Conservation (phyloP, 495 filamentous ascomycete species). For the Cercophora scortea region DNA sequence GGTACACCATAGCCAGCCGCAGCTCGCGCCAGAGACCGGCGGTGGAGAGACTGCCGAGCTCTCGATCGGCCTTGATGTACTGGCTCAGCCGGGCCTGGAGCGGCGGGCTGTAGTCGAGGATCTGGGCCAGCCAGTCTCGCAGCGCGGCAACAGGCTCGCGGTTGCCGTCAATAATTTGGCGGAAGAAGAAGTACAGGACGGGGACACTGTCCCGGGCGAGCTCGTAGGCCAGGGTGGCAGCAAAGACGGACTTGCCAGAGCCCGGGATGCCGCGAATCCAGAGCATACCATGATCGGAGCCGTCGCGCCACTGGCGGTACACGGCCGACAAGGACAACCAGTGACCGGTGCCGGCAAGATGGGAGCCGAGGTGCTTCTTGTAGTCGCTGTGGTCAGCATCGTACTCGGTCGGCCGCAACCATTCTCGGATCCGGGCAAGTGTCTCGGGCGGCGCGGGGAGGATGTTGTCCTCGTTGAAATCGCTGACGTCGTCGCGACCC, state of each 20-base stretch:
- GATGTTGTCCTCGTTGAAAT: slow-evolving; percentile 24
- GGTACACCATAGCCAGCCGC: slow-evolving; percentile 14
- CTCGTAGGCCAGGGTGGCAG: slow-evolving; percentile 26
- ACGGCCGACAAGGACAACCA: slow-evolving; percentile 31
- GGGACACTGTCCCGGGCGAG: slow-evolving; percentile 24
- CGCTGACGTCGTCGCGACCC: slow-evolving; percentile 18
- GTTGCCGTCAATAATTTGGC: slow-evolving; percentile 44
- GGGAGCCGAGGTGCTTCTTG: slow-evolving; percentile 30
- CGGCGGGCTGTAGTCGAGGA: slow-evolving; percentile 33
- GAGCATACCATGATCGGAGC: slow-evolving; percentile 25
- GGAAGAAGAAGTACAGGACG: slow-evolving; percentile 49
- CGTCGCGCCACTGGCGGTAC: slow-evolving; percentile 36
- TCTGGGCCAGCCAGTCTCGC: slow-evolving; percentile 40
- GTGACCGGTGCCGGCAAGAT: slow-evolving; percentile 34
- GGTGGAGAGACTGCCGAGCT: slow-evolving; percentile 10
- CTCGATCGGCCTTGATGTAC: slow-evolving; percentile 5
- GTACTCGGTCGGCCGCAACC: slow-evolving; percentile 34
- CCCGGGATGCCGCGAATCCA: slow-evolving; percentile 48
- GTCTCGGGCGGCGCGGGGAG: slow-evolving; percentile 15
- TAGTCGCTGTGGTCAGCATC: slow-evolving; percentile 18
- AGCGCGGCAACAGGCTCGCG: slow-evolving; percentile 29
- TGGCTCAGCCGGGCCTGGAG: slow-evolving; percentile 30
- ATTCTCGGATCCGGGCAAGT: slow-evolving; percentile 21
- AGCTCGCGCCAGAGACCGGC: slow-evolving; percentile 16
- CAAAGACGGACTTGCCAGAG: slow-evolving; percentile 44